Conservation (phyloP, 225 moss, liverwort and hornwort genomes). For the Rhytidiadelphus loreus region DNA sequence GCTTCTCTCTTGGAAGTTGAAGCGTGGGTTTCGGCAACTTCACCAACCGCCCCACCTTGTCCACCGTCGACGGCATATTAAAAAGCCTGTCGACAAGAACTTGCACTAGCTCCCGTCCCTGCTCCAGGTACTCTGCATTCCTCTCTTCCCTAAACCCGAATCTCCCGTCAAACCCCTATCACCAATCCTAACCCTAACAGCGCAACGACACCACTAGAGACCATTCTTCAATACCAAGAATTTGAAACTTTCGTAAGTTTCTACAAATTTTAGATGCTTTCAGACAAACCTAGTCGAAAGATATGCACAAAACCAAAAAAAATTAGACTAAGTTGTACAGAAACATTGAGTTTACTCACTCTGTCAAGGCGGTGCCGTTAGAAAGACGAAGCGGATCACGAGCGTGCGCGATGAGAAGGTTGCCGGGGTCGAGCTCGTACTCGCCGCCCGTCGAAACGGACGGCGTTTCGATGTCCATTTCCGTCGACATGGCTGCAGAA, state of each 20-base stretch:
- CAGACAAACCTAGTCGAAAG: no score
- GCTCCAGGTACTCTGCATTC: slow-evolving; percentile 42
- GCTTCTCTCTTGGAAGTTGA: slow-evolving; percentile 86
- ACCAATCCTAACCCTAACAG: background rate
- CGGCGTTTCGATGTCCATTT: slow-evolving; percentile 3
- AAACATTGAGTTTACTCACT: background rate
- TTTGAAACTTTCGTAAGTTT: background rate
- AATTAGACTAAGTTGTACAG: background rate
- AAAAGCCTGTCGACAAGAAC: slow-evolving; percentile 47
- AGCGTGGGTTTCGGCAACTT: slow-evolving; percentile 65
- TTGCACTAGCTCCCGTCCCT: slow-evolving; percentile 71
- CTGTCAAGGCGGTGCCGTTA: background rate
- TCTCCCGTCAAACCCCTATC: background rate
- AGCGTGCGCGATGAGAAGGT: slow-evolving; percentile 8
- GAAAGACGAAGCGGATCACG: slow-evolving; percentile 9
- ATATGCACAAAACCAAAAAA: no score
- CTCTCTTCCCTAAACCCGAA: slow-evolving; percentile 21
- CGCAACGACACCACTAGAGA: background rate
- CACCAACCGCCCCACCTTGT: slow-evolving; percentile 78
- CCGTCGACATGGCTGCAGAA: background rate
- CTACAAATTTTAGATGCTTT: background rate
- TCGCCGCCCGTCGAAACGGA: background rate
- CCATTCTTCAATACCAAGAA: background rate
- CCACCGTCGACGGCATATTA: slow-evolving; percentile 66
- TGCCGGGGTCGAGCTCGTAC: slow-evolving; percentile 10